A percentile compares a stretch with the other conserved stretches of the same genome.
These are phyloP conservation scores for Trichaptum fuscoviolaceum DNA, from an alignment of 768 basidiomycete genomes.

Conservation along the genomic window DNA sequence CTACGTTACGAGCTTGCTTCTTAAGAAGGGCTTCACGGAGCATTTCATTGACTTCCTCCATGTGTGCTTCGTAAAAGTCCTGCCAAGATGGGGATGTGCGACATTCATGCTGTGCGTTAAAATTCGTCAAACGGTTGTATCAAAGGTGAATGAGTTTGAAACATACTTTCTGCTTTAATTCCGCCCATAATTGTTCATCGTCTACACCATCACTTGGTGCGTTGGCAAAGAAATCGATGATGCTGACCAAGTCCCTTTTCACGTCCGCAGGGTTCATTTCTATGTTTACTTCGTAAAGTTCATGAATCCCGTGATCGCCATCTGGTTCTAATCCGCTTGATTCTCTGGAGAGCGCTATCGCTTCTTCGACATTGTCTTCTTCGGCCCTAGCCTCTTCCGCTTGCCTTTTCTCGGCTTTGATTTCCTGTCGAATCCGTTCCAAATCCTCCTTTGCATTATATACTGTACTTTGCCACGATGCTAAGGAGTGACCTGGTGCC, in stretches of 20 bases:
- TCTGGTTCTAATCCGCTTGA: neutral
- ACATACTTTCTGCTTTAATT: slow-evolving; percentile 42
- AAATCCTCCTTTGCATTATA: slow-evolving; percentile 29
- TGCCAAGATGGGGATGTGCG: slow-evolving; percentile 35
- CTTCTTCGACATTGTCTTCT: neutral
- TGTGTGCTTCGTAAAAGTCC: slow-evolving; percentile 43
- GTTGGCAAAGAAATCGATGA: slow-evolving; percentile 52
- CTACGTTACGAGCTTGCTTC: too few species aligned
- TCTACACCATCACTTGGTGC: slow-evolving; percentile 31
- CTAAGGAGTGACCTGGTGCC: slow-evolving; percentile 54
- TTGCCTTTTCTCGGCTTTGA: slow-evolving; percentile 48
- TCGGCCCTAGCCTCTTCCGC: slow-evolving; percentile 8
- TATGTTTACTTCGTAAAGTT: slow-evolving; percentile 12
- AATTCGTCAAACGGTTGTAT: neutral
- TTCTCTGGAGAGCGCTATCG: slow-evolving; percentile 7
- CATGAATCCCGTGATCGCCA: neutral
- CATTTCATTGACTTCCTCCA: slow-evolving; percentile 31
- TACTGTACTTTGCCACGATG: slow-evolving; percentile 48
- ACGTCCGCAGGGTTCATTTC: neutral
- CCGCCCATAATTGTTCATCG: slow-evolving; percentile 49
- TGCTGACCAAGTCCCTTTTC: slow-evolving; percentile 38
- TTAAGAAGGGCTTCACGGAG: neutral
- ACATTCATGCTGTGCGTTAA: slow-evolving; percentile 3
- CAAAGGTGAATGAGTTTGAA: slow-evolving; percentile 3
- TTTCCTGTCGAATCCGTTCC: slow-evolving; percentile 44